phyloP scores from a whole-genome alignment of 495 filamentous ascomycete species.

The Lophiotrema nucula region DNA sequence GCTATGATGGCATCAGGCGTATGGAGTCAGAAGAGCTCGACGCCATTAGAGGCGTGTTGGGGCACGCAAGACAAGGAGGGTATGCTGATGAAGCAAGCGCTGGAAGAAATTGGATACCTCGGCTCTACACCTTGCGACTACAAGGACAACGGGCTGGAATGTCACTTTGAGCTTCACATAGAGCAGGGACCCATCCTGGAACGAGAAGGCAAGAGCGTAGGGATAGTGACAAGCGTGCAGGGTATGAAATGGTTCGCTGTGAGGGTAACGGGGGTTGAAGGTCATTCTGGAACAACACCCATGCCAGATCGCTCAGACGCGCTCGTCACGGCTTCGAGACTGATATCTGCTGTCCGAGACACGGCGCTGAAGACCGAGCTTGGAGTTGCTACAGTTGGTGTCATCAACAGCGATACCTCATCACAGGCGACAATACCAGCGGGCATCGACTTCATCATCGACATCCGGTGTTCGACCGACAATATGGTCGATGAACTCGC shows the following conservation, averaged over 20 bases:
- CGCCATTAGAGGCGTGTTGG: slow-evolving; percentile 17
- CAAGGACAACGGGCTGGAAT: slow-evolving; percentile 26
- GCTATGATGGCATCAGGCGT: slow-evolving; percentile 37
- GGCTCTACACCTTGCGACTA: slow-evolving; percentile 26
- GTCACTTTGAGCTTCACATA: slow-evolving; percentile 35
- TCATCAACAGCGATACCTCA: slow-evolving; percentile 28
- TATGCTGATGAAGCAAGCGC: slow-evolving; percentile 19
- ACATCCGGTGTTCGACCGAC: slow-evolving; percentile 30
- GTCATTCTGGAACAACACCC: slow-evolving; percentile 33
- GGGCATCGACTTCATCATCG: slow-evolving; percentile 29
- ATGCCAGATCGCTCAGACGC: slow-evolving; percentile 31
- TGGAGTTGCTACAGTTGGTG: slow-evolving; percentile 33
- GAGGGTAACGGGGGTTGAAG: slow-evolving; percentile 21
- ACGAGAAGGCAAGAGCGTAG: slow-evolving; percentile 19
- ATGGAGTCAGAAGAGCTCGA: slow-evolving; percentile 25
- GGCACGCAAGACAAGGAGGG: slow-evolving; percentile 25
- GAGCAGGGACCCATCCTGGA: slow-evolving; percentile 35
- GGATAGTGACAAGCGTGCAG: slow-evolving; percentile 31
- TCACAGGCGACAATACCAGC: slow-evolving; percentile 30
- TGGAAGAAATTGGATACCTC: slow-evolving; percentile 28
- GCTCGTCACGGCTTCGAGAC: slow-evolving; percentile 24
- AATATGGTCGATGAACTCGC: slow-evolving; percentile 23
- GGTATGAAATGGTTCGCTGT: slow-evolving; percentile 32
- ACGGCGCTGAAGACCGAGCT: slow-evolving; percentile 18
- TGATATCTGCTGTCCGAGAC: slow-evolving; percentile 30